Evolutionary conservation across 179 eudicot species (phyloP), one percentile per base, ranked within the genome.

Genomic region (Heliamphora pulchella): DNA sequence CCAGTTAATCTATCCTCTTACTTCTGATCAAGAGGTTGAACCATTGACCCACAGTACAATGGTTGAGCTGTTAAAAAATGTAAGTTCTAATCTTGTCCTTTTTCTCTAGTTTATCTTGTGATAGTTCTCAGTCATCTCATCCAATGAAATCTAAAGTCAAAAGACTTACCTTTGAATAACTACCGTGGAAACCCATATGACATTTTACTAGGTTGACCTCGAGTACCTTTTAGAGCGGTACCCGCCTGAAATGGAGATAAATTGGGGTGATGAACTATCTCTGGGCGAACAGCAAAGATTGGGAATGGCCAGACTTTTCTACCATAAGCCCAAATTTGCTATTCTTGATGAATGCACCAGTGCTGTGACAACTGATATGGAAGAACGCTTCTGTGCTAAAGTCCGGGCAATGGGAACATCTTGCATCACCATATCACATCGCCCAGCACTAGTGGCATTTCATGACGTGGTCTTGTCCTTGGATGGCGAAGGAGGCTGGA

Each of bases 381-480:
- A 96, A 86, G 99, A 96, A 82, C 97, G 99, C 67, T 96, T 96
- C 81, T 96, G 98, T 92, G 92, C 94, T 14, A 94, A 92, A 88
- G 99, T 96, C 50, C 89, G 96, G 83, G 99, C 98, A n/a, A 96
- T 96, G 99, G 99, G 98, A 75, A 92, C 99, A 80, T 94, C 99
- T 15, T 96, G 99, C 84, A 94, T 96, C 84, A 96, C 99, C 47
- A 96, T 96, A 84, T 96, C 99, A 43, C 99, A 96, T 80, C 98
- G 99, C 54, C 99, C 99, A 87, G 99, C 97, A 39, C 86, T 96
- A 70, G 99, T 94, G 82, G 99, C 99, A 78, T 96, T 96, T 84
- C 99, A 96, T 87, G 99, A 96, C 80, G 90, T 96, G 15, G 97
- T 94, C 74, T 77, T 96, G 79, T 96, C 99, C 80, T 87, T 96